Percentiles rank a stretch among this genome's conserved stretches.
These are phyloP conservation scores for Hibiscus mutabilis DNA, from an alignment of 345 rosid genomes.

Conservation along the genomic window DNA sequence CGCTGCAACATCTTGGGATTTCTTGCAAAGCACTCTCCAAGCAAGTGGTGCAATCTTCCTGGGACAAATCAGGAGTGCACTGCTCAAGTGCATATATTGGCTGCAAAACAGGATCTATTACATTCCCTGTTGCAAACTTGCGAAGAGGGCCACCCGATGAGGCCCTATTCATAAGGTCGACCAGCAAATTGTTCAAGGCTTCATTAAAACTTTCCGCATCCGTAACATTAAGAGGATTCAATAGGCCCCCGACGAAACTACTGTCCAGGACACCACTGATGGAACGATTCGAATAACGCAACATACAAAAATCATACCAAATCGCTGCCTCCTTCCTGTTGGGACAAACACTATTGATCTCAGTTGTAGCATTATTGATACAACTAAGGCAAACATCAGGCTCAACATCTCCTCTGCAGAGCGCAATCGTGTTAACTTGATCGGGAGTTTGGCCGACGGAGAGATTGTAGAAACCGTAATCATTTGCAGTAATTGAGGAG, in stretches of 20 bases:
- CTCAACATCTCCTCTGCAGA: not conserved
- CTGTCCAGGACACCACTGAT: not conserved
- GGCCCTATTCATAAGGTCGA: not conserved
- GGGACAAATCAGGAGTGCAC: not conserved
- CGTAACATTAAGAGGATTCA: not conserved
- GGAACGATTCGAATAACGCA: not conserved
- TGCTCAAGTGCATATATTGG: not conserved
- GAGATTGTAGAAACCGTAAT: constrained; percentile 26
- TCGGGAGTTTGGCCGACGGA: constrained; percentile 10
- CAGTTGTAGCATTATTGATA: not conserved
- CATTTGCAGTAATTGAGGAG: constrained; percentile 5
- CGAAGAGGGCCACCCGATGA: not conserved
- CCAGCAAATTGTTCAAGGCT: not conserved
- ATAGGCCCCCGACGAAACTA: too few relatives aligned
- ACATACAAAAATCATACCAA: not conserved
- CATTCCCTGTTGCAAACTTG: not conserved
- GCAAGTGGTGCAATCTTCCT: not conserved
- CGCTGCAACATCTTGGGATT: not conserved
- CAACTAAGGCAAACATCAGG: not conserved
- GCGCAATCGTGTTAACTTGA: not conserved
- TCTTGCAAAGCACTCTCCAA: not conserved
- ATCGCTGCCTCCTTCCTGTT: not conserved
- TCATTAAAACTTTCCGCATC: not conserved
- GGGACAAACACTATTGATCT: not conserved
- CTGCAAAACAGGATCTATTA: not conserved